phyloP scores from a whole-genome alignment of 1,139 yeast genomes.

The Lodderomyces jiufengensis region DNA sequence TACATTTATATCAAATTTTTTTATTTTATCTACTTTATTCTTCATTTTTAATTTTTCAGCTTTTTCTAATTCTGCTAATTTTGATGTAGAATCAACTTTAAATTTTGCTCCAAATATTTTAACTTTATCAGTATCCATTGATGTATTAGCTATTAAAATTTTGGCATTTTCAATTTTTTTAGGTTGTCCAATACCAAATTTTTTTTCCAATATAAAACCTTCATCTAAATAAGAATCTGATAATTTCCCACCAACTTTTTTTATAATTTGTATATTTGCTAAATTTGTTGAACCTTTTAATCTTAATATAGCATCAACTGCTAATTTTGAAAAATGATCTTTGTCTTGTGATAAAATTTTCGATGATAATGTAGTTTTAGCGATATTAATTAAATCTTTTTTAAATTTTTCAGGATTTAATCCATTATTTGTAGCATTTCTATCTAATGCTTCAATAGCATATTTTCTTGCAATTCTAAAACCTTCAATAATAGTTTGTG shows the following conservation, averaged over 20 bases:
- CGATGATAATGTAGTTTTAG: conserved; percentile 90
- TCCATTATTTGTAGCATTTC: conserved; percentile 74
- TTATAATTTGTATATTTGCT: conserved; percentile 90
- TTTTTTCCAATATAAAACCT: conserved; percentile 88
- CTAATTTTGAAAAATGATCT: conserved; percentile 80
- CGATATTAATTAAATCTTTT: conserved; percentile 77
- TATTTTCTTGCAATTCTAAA: conserved; percentile 83
- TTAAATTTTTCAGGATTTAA: conserved; percentile 60
- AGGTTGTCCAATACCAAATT: conserved; percentile 93
- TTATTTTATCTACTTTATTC: conserved; percentile 81
- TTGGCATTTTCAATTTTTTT: conserved; percentile 78
- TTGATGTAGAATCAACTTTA: conserved; percentile 92
- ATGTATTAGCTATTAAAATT: conserved; percentile 89
- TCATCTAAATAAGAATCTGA: conserved; percentile 93
- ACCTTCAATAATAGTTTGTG: conserved; percentile 96
- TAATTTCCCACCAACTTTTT: conserved; percentile 89
- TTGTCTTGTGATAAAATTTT: conserved; percentile 94
- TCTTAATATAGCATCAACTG: conserved; percentile 91
- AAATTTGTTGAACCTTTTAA: conserved; percentile 92
- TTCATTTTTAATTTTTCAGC: conserved; percentile 96
- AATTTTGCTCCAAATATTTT: conserved; percentile 97
- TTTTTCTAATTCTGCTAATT: conserved; percentile 90
- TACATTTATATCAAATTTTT: conserved; percentile 77
- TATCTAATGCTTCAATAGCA: conserved; percentile 76
- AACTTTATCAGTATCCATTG: conserved; percentile 97